These are phyloP conservation scores for Claviceps pusilla DNA, from an alignment of 2,329 filamentous ascomycete species.

Conservation along the genomic window DNA sequence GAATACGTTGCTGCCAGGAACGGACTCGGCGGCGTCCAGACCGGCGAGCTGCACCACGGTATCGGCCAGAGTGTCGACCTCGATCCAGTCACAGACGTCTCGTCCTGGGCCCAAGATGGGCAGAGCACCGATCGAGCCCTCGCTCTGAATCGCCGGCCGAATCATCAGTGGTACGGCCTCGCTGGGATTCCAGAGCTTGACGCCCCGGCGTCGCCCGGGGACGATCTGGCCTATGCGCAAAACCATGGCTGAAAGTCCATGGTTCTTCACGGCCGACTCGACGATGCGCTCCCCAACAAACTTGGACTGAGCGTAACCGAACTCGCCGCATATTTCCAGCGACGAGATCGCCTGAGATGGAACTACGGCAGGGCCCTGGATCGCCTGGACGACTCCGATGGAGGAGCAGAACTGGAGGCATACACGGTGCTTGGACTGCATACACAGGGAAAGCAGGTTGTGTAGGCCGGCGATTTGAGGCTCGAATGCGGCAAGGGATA, in stretches of 20 bases:
- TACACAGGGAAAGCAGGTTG: slow-evolving; percentile 29
- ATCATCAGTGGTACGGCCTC: slow-evolving; percentile 39
- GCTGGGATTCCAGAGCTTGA: slow-evolving; percentile 29
- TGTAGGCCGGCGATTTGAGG: slow-evolving; percentile 29
- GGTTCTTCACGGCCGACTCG: slow-evolving; percentile 17
- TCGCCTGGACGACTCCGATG: slow-evolving; percentile 23
- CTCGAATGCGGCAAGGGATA: slow-evolving; percentile 32
- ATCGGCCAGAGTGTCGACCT: slow-evolving; percentile 21
- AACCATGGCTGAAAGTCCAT: slow-evolving; percentile 20
- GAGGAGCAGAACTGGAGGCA: slow-evolving; percentile 38
- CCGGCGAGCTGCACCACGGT: slow-evolving; percentile 28
- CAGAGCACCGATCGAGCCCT: slow-evolving; percentile 19
- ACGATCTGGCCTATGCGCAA: slow-evolving; percentile 35
- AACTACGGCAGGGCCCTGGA: slow-evolving; percentile 18
- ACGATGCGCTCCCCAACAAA: slow-evolving; percentile 23
- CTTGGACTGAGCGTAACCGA: slow-evolving; percentile 29
- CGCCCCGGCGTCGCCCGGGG: slow-evolving; percentile 27
- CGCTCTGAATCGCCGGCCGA: slow-evolving; percentile 13
- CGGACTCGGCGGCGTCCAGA: slow-evolving; percentile 24
- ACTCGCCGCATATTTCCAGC: slow-evolving; percentile 23
- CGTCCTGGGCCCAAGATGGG: slow-evolving; percentile 16
- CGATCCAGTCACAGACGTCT: background rate
- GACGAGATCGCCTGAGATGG: slow-evolving; percentile 23
- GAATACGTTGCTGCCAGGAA: slow-evolving; percentile 19
- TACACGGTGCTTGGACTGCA: slow-evolving; percentile 7